Evolutionary conservation across 2,329 filamentous ascomycete genomes (phyloP).

Genomic region (Phialophora tarda): DNA sequence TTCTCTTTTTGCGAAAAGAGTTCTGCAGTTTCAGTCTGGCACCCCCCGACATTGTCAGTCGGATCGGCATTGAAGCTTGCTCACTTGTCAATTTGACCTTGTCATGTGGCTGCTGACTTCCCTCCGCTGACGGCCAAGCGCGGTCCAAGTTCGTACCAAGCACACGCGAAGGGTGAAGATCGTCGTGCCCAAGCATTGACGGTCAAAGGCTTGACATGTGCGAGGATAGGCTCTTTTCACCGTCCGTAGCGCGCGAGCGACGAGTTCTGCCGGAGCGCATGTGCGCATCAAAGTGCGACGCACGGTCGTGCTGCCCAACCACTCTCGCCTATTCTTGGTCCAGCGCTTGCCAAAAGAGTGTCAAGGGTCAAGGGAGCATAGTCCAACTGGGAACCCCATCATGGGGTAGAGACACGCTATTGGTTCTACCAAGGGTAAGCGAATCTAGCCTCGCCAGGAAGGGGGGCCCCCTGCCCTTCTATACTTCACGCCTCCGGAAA

Average conservation of each 20-base stretch:
- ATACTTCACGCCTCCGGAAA: constrained; percentile 6
- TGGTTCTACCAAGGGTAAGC: constrained; percentile 6
- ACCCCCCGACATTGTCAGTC: neutral
- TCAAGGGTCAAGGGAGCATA: neutral
- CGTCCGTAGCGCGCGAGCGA: neutral
- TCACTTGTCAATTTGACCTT: neutral
- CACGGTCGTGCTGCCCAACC: no score
- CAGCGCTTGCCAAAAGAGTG: neutral
- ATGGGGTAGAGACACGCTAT: neutral
- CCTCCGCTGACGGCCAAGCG: neutral
- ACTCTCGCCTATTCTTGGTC: neutral
- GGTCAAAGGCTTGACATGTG: neutral
- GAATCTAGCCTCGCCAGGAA: constrained; percentile 7
- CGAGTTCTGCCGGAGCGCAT: neutral
- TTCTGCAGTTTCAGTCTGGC: neutral
- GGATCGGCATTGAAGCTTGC: neutral
- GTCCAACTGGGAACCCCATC: neutral
- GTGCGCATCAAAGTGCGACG: neutral
- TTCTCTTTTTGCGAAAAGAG: neutral
- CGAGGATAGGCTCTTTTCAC: neutral
- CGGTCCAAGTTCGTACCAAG: neutral
- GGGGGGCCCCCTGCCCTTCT: neutral
- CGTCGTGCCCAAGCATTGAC: neutral
- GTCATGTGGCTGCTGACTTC: neutral
- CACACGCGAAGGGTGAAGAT: neutral